These are phyloP conservation scores for Collybia sp. DNA, from an alignment of 768 basidiomycete genomes.

Conservation along the genomic window DNA sequence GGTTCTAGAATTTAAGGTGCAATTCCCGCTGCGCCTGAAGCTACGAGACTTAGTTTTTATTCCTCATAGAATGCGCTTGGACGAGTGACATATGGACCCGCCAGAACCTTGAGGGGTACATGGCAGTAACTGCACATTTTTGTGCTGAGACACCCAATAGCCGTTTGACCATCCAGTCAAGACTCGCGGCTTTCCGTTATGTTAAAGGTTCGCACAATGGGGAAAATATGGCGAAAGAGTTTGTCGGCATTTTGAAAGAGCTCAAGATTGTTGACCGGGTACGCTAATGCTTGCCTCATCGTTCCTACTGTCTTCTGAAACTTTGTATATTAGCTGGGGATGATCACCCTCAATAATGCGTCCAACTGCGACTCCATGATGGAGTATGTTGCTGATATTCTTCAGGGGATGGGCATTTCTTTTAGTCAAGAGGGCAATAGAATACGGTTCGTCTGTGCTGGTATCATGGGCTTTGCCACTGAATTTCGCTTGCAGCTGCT, in stretches of 20 bases:
- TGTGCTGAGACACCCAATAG: too few relatives aligned
- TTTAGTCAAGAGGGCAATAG: slow-evolving; percentile 17
- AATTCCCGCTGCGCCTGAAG: neutral
- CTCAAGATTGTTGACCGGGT: too few relatives aligned
- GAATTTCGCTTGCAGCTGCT: slow-evolving; percentile 13
- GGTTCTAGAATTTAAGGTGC: slow-evolving; percentile 17
- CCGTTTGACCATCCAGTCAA: too few relatives aligned
- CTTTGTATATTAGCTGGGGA: slow-evolving; percentile 21
- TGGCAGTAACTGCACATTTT: slow-evolving; percentile 29
- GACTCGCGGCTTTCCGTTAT: too few relatives aligned
- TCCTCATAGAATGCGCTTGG: slow-evolving; percentile 18
- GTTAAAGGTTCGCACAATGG: too few relatives aligned
- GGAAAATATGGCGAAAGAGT: too few relatives aligned
- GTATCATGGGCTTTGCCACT: too few relatives aligned
- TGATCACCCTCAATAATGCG: slow-evolving; percentile 30
- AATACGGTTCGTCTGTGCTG: slow-evolving; percentile 2
- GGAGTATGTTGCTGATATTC: slow-evolving; percentile 13
- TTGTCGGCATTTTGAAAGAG: too few relatives aligned
- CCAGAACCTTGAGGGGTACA: slow-evolving; percentile 15
- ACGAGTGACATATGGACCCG: slow-evolving; percentile 29
- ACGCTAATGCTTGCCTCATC: too few relatives aligned
- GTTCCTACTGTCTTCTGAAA: too few relatives aligned
- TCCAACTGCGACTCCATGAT: slow-evolving; percentile 28
- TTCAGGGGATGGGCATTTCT: slow-evolving; percentile 2
- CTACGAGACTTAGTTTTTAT: too few relatives aligned